phyloP scores from a whole-genome alignment of 257 asterid species.

The Pogostemon cablin region DNA sequence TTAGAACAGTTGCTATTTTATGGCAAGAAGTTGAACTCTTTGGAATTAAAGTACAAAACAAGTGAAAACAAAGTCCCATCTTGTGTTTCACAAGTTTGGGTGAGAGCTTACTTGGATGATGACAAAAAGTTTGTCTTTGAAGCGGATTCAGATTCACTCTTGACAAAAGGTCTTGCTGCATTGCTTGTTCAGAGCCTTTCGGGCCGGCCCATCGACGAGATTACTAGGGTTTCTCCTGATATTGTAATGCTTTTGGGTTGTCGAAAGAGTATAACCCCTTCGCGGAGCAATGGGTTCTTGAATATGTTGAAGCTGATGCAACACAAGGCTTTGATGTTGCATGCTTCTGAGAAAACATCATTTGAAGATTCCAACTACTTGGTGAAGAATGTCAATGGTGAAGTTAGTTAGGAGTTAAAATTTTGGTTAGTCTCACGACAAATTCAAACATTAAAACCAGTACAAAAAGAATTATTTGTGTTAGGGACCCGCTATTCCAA shows the following conservation, averaged over 20 bases:
- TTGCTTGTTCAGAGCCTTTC: slow-evolving; percentile 87
- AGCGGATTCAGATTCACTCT: slow-evolving; percentile 84
- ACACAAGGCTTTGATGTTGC: slow-evolving; percentile 72
- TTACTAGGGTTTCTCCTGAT: slow-evolving; percentile 79
- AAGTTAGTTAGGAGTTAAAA: no score
- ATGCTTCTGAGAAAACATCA: slow-evolving; percentile 48
- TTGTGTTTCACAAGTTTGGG: slow-evolving; percentile 94
- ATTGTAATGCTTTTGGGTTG: slow-evolving; percentile 71
- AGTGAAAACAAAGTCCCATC: slow-evolving; percentile 77
- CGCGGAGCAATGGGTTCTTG: slow-evolving; percentile 87
- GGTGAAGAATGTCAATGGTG: no score
- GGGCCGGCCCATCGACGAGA: slow-evolving; percentile 68
- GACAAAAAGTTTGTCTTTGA: slow-evolving; percentile 73
- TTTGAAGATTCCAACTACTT: no score
- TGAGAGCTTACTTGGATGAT: slow-evolving; percentile 65
- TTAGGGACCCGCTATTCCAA: no score
- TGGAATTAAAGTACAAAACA: slow-evolving; percentile 57
- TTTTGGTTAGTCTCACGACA: no score
- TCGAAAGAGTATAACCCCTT: slow-evolving; percentile 83
- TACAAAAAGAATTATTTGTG: no score
- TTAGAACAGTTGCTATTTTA: slow-evolving; percentile 78
- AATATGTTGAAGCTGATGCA: slow-evolving; percentile 92
- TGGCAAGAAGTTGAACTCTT: slow-evolving; percentile 64
- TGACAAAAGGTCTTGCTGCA: slow-evolving; percentile 92
- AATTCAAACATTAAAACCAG: no score